Evolutionary conservation across 2,329 filamentous ascomycete species (phyloP).

Genomic region (Pseudocercospora musae): DNA sequence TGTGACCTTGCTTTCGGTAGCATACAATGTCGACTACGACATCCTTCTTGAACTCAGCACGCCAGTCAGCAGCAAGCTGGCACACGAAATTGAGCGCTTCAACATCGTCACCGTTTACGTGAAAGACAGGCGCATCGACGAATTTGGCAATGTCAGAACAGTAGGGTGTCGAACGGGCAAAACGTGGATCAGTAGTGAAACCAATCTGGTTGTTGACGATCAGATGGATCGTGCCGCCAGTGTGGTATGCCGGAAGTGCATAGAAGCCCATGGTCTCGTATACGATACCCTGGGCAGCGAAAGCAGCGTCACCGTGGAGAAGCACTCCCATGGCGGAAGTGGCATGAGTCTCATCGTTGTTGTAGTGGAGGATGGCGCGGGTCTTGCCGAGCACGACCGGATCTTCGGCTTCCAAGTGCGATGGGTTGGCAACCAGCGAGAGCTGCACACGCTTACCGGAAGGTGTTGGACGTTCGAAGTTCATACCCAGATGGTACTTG

Average conservation of each 20-base stretch:
- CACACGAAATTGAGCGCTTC: conserved; percentile 98
- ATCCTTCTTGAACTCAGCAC: conserved; percentile 96
- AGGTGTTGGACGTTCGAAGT: conserved; percentile 96
- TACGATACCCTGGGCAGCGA: conserved; percentile 93
- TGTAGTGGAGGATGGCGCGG: conserved; percentile 97
- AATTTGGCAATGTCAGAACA: conserved; percentile 99
- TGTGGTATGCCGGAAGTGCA: conserved; percentile 91
- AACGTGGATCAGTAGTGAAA: conserved; percentile 97
- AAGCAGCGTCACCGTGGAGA: conserved; percentile 94
- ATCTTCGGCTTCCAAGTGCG: conserved; percentile 96
- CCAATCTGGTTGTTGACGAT: conserved; percentile 99
- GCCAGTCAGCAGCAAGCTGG: conserved; percentile 95
- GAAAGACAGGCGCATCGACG: conserved; percentile 97
- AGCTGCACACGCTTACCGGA: conserved; percentile 99
- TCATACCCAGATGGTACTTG: conserved; percentile 99
- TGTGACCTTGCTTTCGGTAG: conserved; percentile 98
- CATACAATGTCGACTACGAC: conserved; percentile 97
- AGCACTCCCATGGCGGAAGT: conserved; percentile 91
- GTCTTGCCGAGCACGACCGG: conserved; percentile 97
- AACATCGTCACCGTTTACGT: conserved; percentile 97
- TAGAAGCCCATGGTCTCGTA: conserved; percentile 99
- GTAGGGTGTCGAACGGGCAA: conserved; percentile 95
- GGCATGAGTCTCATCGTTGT: conserved; percentile 89
- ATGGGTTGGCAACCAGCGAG: conserved; percentile 96
- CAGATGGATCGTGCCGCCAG: conserved; percentile 93